Base-by-base conservation (phyloP, 306 rosid species). In the Delonix regia region DNA sequence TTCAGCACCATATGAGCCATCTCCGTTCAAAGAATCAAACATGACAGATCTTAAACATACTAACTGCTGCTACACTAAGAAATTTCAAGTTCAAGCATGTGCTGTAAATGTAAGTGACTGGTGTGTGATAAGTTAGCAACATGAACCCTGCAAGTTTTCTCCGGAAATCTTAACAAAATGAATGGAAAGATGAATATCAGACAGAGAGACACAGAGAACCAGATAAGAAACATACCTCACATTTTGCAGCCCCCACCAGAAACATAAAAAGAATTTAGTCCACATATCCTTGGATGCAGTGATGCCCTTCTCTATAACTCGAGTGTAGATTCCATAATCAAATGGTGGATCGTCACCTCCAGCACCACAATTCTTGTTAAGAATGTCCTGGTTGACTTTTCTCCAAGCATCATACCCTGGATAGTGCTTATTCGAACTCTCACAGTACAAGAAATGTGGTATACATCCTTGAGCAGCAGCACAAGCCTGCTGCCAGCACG, bases 161-260 rank as follows among this genome's bases (percentile, higher is more conserved):
- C 3, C 15, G 48, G 44, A 62, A 62, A 62, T 62, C 44, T 33
- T 33, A 33, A 11, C 18, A n/a, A 48, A 30, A 47, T 70, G 38
- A 33, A 49, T 48, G 42, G 45, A 28, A 28, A 62, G 15, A 62
- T 14, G 44, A 62, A 33, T 15, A 7, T 19, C 15, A 30, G 22
- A 16, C 19, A 63, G n/a, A n/a, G n/a, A n/a, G n/a, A n/a, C n/a
- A 38, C 0, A n/a, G 79, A 81, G 45, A 70, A 56, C 42, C 18
- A 21, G 47, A 75, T 25, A 72, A 49, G 24, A 9, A 49, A 70
- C 22, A 55, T 76, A 94, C 98, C 99, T 95, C 63, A 95, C 86
- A 42, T 91, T 95, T 75, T 95, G 97, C 81, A 95, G 87, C n/a
- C 96, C 96, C 91, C 91, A 91, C 98, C 99, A 94, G 22, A 94